Evolutionary conservation across 441 rosid genomes (phyloP).

Genomic region (Gossypium schwendimanii): DNA sequence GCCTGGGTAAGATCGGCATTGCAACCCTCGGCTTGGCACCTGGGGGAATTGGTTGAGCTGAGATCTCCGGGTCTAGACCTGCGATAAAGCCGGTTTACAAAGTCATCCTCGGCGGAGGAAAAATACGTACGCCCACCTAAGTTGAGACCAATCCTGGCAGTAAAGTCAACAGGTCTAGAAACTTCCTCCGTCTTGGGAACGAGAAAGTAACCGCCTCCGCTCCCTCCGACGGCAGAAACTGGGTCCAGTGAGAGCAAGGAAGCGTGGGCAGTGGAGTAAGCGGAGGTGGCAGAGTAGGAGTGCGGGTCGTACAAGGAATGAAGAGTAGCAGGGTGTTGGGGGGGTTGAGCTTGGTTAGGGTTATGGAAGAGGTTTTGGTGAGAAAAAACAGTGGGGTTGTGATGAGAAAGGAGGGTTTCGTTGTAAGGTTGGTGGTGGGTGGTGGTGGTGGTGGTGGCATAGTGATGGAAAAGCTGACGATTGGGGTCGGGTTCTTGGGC

Average conservation of each 20-base stretch:
- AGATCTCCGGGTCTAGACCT: constrained; percentile 55
- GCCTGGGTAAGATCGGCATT: constrained; percentile 83
- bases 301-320: constrained; percentile 52
- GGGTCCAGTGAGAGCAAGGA: constrained; percentile 38
- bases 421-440: constrained; percentile 16
- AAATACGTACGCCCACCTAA: constrained; percentile 89
- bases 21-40: constrained; percentile 96
- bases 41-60: constrained; percentile 44
- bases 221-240: constrained; percentile 14
- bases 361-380: constrained; percentile 21
- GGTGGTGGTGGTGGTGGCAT: constrained; percentile 11
- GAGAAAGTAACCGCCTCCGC: constrained; percentile 24
- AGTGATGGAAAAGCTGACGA: constrained; percentile 44
- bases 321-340: constrained; percentile 7
- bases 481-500: constrained; percentile 25
- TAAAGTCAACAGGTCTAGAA: constrained; percentile 40
- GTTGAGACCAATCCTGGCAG: constrained; percentile 74
- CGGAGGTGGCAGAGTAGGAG: constrained; percentile 24
- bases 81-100: constrained; percentile 79
- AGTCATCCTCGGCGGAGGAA: constrained; percentile 82
- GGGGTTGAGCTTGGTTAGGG: constrained; percentile 17
- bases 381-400: constrained; percentile 18
- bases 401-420: constrained; percentile 15
- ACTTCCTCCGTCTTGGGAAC: constrained; percentile 70
- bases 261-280: constrained; percentile 24